Base-by-base conservation (phyloP, 805 yeast genomes). In the Zygosaccharomyces rouxii region DNA sequence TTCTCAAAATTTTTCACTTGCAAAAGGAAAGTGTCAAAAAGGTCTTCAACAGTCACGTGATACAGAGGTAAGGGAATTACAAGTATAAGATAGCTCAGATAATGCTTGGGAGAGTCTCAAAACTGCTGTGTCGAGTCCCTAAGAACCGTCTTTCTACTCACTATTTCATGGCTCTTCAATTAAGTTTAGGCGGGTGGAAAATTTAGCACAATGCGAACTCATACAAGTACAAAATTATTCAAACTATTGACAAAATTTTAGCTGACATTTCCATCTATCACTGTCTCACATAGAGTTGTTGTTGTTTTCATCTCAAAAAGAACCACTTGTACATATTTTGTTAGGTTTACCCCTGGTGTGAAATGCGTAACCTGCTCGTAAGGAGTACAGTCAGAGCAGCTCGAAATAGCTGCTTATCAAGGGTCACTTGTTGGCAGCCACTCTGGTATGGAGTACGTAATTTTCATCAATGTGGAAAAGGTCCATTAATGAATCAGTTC, bases 1-100 rank as follows among this genome's bases (percentile, higher is more conserved):
- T 3, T 54, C 46, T 3, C 73, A 73, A n/a, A 67, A 49, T 31
- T 58, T 38, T 31, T 29, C 38, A 18, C 13, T 42, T 33, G 29
- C 4, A 23, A 21, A 38, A 22, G 14, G 11, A 35, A 23, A n/a
- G 7, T 10, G 29, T 3, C 3, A 40, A 40, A 26, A 25, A 13
- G 7, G 5, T 25, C 25, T 14, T 18, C 31, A 41, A 29, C 33
- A 41, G 37, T 41, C 44, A 41, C 44, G 44, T 41, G 44, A 40
- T 18, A 30, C 16, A 30, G 4, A 30, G 30, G 4, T 25, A 28
- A 22, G 23, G 23, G 4, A 22, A 4, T 22, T 22, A 4, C 4
- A 22, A 6, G 5, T 22, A 22, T 22, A 22, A 22, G 23, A 22
- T 4, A 6, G 23, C 7, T 14, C 33, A 13, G 7, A 30, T 13